Evolutionary conservation across 306 rosid genomes (phyloP), one percentile per base, ranked within the genome.

Genomic region (Morella rubra): DNA sequence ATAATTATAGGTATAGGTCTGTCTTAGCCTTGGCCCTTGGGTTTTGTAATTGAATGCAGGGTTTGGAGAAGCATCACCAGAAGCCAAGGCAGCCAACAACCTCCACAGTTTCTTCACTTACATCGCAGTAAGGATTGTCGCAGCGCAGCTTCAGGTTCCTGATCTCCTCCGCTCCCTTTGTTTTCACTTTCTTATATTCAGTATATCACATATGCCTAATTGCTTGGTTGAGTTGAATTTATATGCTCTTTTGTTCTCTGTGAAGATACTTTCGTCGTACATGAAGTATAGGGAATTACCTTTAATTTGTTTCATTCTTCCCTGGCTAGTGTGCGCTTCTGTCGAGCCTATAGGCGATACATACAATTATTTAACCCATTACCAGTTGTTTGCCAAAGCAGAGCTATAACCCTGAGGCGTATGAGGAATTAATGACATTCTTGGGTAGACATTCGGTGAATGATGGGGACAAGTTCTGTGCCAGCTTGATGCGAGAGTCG

Each of bases 61-160:
- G 73, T 92, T 89, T 42, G 98, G 97, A 84, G 96, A 91, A 85
- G 97, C 97, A 45, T 90, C 97, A 15, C 97, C 98, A 8, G 98
- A 95, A 86, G 87, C 85, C 41, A 95, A 89, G 85, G 98, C 91
- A 65, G 97, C 98, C 59, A 79, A 75, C 7, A 85, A 95, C 65
- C 92, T 95, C 44, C 97, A 95, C 45, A 87, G 82, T 62, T 95
- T 95, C 93, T 95, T 95, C 83, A 95, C 91, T 79, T 95, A 79
- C 60, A 32, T 86, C 69, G 97, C 98, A 5, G 97, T 95, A 49
- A 85, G 87, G 51, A 89, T 95, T 16, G 91, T 95, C 69, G 77
- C 87, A 73, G 90, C 98, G 24, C 98, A 94, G 80, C 98, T 94
- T 78, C 72, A 94, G 98, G 98, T 93, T 81, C 74, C 51, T 78